Percentiles rank a stretch among this genome's conserved stretches.
Conservation (phyloP, 148 eudicot species). For the Chenopodium suecicum region DNA sequence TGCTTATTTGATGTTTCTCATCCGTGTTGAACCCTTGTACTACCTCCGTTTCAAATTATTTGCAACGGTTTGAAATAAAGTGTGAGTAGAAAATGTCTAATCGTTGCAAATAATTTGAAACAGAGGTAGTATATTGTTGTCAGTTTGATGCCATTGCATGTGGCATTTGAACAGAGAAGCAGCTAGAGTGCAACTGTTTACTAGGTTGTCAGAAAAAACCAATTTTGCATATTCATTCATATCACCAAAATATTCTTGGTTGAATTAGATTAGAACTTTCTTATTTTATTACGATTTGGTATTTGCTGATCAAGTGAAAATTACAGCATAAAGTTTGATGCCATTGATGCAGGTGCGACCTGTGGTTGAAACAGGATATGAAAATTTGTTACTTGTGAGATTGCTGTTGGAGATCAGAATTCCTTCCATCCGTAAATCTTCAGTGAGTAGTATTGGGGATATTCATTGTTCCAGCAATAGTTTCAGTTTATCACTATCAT, state of each 20-base stretch:
- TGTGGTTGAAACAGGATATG: slow-evolving; percentile 98
- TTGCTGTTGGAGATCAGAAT: slow-evolving; percentile 70
- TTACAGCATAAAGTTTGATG: slow-evolving; percentile 9
- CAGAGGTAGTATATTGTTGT: background rate
- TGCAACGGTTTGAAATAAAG: too few species aligned
- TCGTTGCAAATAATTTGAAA: too few species aligned
- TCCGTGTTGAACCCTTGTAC: background rate
- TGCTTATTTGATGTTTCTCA: background rate
- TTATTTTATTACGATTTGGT: background rate
- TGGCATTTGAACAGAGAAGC: background rate
- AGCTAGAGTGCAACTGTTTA: background rate
- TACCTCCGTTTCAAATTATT: too few species aligned
- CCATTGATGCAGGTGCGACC: slow-evolving; percentile 74
- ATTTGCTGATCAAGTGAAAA: slow-evolving; percentile 4
- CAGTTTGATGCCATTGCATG: background rate
- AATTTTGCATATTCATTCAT: background rate
- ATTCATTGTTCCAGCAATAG: background rate
- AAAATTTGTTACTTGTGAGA: slow-evolving; percentile 84
- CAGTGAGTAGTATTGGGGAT: slow-evolving; percentile 49
- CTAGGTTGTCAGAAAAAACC: background rate
- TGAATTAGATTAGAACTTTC: background rate
- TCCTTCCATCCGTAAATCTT: slow-evolving; percentile 69
- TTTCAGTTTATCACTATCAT: background rate
- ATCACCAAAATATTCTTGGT: background rate
- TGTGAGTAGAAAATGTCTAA: too few species aligned